A percentile compares a stretch with the other conserved stretches of the same genome.
Conservation (phyloP, 2,329 filamentous ascomycete genomes). For the Botryotinia calthae region DNA sequence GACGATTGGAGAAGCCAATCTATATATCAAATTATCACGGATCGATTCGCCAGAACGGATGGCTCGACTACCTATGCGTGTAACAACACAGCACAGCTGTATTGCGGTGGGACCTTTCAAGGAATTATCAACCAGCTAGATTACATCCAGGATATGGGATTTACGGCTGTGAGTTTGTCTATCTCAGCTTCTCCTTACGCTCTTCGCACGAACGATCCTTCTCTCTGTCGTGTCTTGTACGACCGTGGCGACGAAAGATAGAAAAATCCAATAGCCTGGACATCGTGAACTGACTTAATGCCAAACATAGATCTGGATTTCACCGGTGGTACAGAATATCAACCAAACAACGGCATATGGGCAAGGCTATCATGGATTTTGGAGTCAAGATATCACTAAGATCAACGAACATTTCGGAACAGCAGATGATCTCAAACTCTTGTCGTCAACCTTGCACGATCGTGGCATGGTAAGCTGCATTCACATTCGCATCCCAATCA, state of each 20-base stretch:
- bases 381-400: conserved; percentile 45
- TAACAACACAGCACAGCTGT: conserved; percentile 34
- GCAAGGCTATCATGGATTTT: conserved; percentile 45
- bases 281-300: conserved; percentile 4
- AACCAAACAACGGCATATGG: conserved; percentile 41
- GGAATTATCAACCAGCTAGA: conserved; percentile 47
- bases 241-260: not conserved
- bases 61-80: conserved; percentile 38
- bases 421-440: conserved; percentile 54
- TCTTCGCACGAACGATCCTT: not conserved
- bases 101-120: conserved; percentile 48
- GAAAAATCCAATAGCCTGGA: not conserved
- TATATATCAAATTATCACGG: conserved; percentile 45
- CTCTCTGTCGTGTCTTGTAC: not conserved
- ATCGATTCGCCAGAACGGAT: conserved; percentile 41
- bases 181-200: not conserved
- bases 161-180: conserved; percentile 32
- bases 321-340: conserved; percentile 43
- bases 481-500: not conserved
- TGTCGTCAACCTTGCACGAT: conserved; percentile 54
- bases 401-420: conserved; percentile 61
- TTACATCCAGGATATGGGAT: conserved; percentile 46
- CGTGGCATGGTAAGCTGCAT: conserved; percentile 44
- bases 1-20: conserved; percentile 40
- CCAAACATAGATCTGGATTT: conserved; percentile 41